A percentile compares a stretch with the other conserved stretches of the same genome.
These are phyloP conservation scores for Coffea eugenioides DNA, from an alignment of 257 asterid genomes.

Conservation along the genomic window DNA sequence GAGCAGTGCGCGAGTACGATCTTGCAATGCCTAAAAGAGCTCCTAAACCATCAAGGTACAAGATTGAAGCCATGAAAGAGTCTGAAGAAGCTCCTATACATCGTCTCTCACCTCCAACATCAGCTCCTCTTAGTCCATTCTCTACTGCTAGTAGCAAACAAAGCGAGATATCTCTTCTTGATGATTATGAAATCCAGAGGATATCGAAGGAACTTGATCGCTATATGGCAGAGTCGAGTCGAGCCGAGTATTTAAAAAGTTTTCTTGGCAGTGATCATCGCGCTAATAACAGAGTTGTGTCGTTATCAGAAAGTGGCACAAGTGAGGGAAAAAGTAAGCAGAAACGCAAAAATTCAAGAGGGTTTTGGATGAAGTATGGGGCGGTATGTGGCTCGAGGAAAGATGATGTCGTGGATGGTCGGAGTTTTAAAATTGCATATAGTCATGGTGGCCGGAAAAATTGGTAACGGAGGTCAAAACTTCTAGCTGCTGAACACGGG, in stretches of 20 bases:
- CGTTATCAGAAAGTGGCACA: conserved; percentile 15
- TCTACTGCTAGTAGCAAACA: neutral
- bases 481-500: neutral
- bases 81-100: neutral
- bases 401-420: conserved; percentile 13
- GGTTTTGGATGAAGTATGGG: conserved; percentile 35
- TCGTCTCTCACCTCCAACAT: neutral
- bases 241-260: conserved; percentile 8
- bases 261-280: neutral
- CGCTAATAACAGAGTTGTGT: neutral
- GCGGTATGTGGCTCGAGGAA: conserved; percentile 40
- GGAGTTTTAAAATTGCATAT: neutral
- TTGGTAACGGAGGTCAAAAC: conserved; percentile 12
- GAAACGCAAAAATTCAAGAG: conserved; percentile 15
- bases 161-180: conserved; percentile 51
- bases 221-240: conserved; percentile 39
- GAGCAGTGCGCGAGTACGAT: conserved; percentile 36
- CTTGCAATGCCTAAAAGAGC: conserved; percentile 22
- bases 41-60: conserved; percentile 55
- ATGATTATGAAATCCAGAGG: conserved; percentile 55
- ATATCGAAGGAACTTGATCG: conserved; percentile 51
- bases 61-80: conserved; percentile 41
- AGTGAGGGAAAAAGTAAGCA: conserved; percentile 12
- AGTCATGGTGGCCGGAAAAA: conserved; percentile 15
- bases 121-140: neutral